phyloP scores from a whole-genome alignment of 2,329 filamentous ascomycete genomes.

The Diaporthe batatas region DNA sequence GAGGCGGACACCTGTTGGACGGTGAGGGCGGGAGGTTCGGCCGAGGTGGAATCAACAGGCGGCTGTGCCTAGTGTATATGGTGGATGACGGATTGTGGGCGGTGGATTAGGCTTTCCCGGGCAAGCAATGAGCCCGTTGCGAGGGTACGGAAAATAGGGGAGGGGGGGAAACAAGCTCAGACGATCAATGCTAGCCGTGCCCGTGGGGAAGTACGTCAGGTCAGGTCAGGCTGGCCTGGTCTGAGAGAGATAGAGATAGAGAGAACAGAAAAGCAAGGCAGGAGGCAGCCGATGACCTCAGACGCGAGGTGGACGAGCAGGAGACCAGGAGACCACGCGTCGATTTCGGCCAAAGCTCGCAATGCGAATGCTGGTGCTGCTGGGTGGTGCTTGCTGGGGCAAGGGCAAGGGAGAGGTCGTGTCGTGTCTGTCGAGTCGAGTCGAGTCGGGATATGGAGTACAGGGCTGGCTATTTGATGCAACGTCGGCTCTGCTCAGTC shows the following conservation, averaged over 20 bases:
- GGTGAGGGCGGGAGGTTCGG: conserved; percentile 28
- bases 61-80: conserved; percentile 24
- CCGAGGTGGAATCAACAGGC: conserved; percentile 30
- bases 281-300: conserved; percentile 31
- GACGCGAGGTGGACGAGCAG: conserved; percentile 13
- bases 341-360: neutral
- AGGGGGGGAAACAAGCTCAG: conserved; percentile 11
- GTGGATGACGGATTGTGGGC: conserved; percentile 29
- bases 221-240: neutral
- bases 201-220: conserved; percentile 6
- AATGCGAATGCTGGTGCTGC: neutral
- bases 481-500: conserved; percentile 21
- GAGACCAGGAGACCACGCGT: conserved; percentile 30
- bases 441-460: too few species aligned
- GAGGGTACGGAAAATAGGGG: conserved; percentile 13
- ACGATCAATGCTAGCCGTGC: conserved; percentile 30
- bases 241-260: neutral
- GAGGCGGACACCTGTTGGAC: conserved; percentile 17
- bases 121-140: conserved; percentile 20
- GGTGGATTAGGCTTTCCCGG: conserved; percentile 30
- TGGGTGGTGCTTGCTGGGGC: neutral
- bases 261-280: neutral
- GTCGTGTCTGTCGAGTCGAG: conserved; percentile 1
- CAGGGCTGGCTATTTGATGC: conserved; percentile 15
- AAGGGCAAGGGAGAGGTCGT: neutral